Conservation (phyloP, 106 monocot genomes). For the Platanthera zijinensis region DNA sequence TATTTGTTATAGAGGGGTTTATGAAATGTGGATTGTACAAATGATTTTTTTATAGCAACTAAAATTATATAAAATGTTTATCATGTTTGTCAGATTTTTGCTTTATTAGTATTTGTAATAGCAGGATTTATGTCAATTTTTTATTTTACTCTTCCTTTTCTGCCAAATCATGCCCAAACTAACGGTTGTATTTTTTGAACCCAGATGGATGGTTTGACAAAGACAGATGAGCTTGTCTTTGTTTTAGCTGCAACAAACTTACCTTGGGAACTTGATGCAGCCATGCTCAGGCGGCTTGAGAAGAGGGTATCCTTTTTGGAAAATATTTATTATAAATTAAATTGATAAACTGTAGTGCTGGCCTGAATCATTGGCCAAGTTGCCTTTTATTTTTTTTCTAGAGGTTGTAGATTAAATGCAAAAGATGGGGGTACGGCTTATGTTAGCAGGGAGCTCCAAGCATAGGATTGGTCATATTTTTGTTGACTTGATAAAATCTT, state of each 20-base stretch:
- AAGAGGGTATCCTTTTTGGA: slow-evolving; percentile 59
- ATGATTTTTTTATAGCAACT: no score
- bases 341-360: neutral
- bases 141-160: neutral
- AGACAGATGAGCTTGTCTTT: slow-evolving; percentile 92
- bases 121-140: neutral
- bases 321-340: slow-evolving; percentile 7
- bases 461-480: no score
- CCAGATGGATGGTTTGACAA: slow-evolving; percentile 97
- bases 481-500: no score
- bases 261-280: slow-evolving; percentile 97
- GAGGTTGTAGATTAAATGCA: no score
- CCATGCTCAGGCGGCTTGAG: slow-evolving; percentile 95
- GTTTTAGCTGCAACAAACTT: slow-evolving; percentile 96
- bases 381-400: no score
- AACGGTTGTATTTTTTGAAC: neutral
- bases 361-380: no score
- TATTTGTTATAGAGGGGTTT: no score
- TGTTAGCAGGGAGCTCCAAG: no score
- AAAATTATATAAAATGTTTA: no score
- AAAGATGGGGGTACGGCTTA: no score
- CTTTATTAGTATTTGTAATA: neutral
- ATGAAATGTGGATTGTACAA: no score
- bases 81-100: no score
- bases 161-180: neutral